Conservation (phyloP, 2,329 filamentous ascomycete genomes). For the Aspergillus arachidicola region DNA sequence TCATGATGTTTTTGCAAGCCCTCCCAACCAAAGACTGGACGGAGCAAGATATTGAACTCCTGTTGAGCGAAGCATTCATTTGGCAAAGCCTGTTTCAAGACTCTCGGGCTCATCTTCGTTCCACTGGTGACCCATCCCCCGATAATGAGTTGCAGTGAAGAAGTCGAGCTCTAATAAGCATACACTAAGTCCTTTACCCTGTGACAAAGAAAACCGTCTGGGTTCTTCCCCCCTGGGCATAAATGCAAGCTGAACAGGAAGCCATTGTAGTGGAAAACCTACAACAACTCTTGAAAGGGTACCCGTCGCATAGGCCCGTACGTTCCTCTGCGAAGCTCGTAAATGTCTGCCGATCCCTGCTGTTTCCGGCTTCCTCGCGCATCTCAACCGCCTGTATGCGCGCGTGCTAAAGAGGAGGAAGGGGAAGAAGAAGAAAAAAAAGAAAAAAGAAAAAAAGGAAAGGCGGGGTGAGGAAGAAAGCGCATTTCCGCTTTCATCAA, state of each 20-base stretch:
- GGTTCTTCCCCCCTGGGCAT: background rate
- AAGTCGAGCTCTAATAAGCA: conserved; percentile 36
- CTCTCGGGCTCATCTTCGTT: conserved; percentile 78
- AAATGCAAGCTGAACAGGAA: conserved; percentile 77
- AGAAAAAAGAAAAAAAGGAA: background rate
- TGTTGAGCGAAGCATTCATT: conserved; percentile 95
- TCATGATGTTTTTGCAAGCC: conserved; percentile 99
- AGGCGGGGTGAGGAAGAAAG: background rate
- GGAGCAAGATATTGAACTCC: conserved; percentile 94
- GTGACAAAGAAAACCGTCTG: conserved; percentile 8
- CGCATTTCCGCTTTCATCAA: conserved; percentile 47
- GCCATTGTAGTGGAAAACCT: conserved; percentile 85
- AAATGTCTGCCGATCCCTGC: conserved; percentile 75
- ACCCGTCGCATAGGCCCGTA: conserved; percentile 85
- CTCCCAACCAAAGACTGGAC: conserved; percentile 93
- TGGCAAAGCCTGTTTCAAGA: conserved; percentile 98
- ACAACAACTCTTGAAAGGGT: conserved; percentile 79
- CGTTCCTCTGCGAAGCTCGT: conserved; percentile 81
- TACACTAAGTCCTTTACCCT: conserved; percentile 16
- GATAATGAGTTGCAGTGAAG: conserved; percentile 40
- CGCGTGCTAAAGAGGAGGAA: conserved; percentile 26
- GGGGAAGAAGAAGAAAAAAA: background rate
- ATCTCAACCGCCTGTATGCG: conserved; percentile 77
- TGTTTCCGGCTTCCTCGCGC: conserved; percentile 78
- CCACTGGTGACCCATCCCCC: conserved; percentile 37